These are phyloP conservation scores for Apiotrichum sp. DNA, from an alignment of 1,284 basidiomycete species.

Conservation along the genomic window DNA sequence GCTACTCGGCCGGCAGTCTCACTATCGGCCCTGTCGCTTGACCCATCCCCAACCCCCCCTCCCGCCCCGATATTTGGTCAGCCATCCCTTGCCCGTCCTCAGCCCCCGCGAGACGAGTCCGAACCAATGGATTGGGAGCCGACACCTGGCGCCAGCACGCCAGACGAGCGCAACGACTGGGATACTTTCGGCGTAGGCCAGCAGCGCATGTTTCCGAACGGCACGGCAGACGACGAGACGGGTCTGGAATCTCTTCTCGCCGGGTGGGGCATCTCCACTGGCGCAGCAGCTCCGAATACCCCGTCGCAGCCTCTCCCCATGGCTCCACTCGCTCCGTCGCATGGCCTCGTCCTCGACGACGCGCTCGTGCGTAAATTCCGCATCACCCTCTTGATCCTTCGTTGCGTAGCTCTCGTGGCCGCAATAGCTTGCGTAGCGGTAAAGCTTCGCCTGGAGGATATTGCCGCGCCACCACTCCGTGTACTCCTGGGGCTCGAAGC, in stretches of 20 bases:
- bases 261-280: slow-evolving; percentile 31
- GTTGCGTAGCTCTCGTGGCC: background rate
- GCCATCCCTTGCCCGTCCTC: slow-evolving; percentile 11
- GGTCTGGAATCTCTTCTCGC: slow-evolving; percentile 37
- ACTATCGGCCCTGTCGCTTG: background rate
- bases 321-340: background rate
- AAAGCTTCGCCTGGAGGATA: background rate
- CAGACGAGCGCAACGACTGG: slow-evolving; percentile 24
- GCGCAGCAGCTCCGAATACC: background rate
- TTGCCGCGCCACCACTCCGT: background rate
- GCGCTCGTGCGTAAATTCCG: slow-evolving; percentile 1
- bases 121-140: slow-evolving; percentile 45
- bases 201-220: slow-evolving; percentile 35
- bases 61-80: slow-evolving; percentile 31
- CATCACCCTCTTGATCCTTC: slow-evolving; percentile 1
- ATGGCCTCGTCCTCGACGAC: slow-evolving; percentile 4
- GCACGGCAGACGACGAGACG: slow-evolving; percentile 33
- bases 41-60: background rate
- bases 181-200: slow-evolving; percentile 33
- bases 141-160: background rate
- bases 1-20: background rate
- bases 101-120: background rate
- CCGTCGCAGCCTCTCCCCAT: background rate
- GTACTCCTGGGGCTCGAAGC: slow-evolving; percentile 5
- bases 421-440: background rate